Evolutionary conservation across 78 protist genomes (phyloP), one percentile per base, ranked within the genome.

Genomic region (Dictyostelium firmibasis): DNA sequence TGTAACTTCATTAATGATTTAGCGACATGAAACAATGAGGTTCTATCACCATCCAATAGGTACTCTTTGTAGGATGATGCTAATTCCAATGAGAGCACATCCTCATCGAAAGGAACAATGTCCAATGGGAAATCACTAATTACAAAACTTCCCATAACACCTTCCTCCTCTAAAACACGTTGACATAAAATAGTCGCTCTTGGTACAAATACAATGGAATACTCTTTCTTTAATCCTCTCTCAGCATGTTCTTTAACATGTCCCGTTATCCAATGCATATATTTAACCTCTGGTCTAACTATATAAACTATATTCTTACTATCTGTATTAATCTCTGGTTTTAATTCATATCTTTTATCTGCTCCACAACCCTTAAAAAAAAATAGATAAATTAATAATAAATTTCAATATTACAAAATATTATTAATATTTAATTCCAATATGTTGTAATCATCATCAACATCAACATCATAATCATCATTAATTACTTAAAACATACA

Each of bases 31-130:
- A 76, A 91, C 11, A 98, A 77, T 1, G 96, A 60, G 11, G 97
- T 62, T 29, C 38, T 20, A 38, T 98, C 99, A 57, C 98, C 98
- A n/a, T 97, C 97, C 60, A 97, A 85, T 67, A 25, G 23, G 14
- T 35, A 77, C 6, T 98, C 98, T 13, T 92, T 70, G 76, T 93
- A 98, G 14, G 94, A 29, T 0, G n/a, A 27, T 11, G 74, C 35
- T 4, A 94, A 18, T 47, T 98, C 99, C 76, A 99, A 60, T 31
- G 99, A 95, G n/a, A 99, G 88, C 8, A 98, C 86, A 72, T 99
- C 99, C 38, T 92, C 91, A 29, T 98, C 99, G 53, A 97, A 72
- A 0, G 99, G 98, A 13, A 98, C 31, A 29, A 98, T 67, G 57
- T 97, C 98, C 14, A 98, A 36, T 10, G 95, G 91, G 25, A 85